phyloP scores from a whole-genome alignment of 1,139 yeast species.

The Scheffersomyces segobiensis region DNA sequence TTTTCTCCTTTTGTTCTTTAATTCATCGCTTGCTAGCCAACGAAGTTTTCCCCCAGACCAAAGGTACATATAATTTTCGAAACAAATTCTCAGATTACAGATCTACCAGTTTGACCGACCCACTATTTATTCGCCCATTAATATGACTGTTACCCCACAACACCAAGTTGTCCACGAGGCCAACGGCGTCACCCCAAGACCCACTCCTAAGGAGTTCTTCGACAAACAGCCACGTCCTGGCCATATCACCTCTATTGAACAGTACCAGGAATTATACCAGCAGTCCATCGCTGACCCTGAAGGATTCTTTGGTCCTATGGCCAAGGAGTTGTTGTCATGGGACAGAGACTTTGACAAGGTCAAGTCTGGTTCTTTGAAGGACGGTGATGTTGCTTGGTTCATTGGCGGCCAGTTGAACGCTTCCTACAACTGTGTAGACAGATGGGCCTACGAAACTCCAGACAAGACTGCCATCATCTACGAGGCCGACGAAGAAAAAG shows the following conservation, averaged over 20 bases:
- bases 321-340: slow-evolving; percentile 80
- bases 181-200: slow-evolving; percentile 58
- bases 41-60: background rate
- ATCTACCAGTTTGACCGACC: background rate
- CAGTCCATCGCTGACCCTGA: slow-evolving; percentile 83
- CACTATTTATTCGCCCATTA: background rate
- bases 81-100: background rate
- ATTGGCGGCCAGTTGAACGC: slow-evolving; percentile 93
- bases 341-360: slow-evolving; percentile 78
- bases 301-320: slow-evolving; percentile 80
- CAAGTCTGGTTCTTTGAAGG: slow-evolving; percentile 65
- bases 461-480: slow-evolving; percentile 86
- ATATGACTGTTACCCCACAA: background rate
- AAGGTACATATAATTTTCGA: background rate
- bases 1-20: background rate
- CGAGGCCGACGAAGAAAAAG: slow-evolving; percentile 92
- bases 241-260: slow-evolving; percentile 53
- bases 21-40: background rate
- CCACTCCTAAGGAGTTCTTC: slow-evolving; percentile 75
- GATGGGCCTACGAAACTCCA: slow-evolving; percentile 88
- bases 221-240: slow-evolving; percentile 67
- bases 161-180: slow-evolving; percentile 80
- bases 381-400: slow-evolving; percentile 93
- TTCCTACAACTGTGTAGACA: slow-evolving; percentile 91
- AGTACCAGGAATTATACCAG: slow-evolving; percentile 71